Evolutionary conservation across 1,284 basidiomycete genomes (phyloP), one percentile per base, ranked within the genome.

Genomic region (Austroboletus niveus): DNA sequence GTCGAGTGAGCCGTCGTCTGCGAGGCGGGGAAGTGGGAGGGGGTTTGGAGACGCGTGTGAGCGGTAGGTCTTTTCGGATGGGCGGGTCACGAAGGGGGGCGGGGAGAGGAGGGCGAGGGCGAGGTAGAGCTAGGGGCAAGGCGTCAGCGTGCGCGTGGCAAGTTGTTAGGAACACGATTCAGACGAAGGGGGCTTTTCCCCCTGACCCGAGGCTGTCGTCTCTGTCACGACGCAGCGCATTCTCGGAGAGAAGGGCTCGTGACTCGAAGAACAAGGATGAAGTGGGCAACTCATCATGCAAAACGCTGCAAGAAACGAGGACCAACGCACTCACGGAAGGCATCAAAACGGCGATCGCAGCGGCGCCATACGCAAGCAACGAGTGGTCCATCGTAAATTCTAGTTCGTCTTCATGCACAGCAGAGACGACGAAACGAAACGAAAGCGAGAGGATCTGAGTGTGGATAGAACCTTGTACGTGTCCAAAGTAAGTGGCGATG

Each of bases 261-360:
- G 66, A 74, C 83, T 91, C 87, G 75, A 86, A 89, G 87, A 90
- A 91, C 87, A 91, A 91, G 88, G 87, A 91, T 91, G 88, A 88
- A 80, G 15, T 69, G 52, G 73, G 75, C 77, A 68, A 68, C 61
- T 88, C 87, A 89, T 89, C 87, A 72, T 69, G 54, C 39, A 48
- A 53, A 41, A 45, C 24, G 34, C 31, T 39, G 27, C 9, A 17
- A 35, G 38, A n/a, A 20, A 38, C 8, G n/a, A 38, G 36, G 15
- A 11, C 34, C 30, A 1, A 15, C 9, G 24, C 17, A 36, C 65
- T 69, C 57, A 67, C 65, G n/a, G 57, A 55, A 31, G 67, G 64
- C 46, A 69, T 44, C 7, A 57, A 48, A 41, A 60, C 12, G 45
- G 59, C 60, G 31, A 60, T 14, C 24, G 49, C 54, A 15, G 67